Percentiles rank a stretch among this genome's conserved stretches.
These are phyloP conservation scores for Eimeria praecox DNA, from an alignment of 169 alveolate species.

Conservation along the genomic window DNA sequence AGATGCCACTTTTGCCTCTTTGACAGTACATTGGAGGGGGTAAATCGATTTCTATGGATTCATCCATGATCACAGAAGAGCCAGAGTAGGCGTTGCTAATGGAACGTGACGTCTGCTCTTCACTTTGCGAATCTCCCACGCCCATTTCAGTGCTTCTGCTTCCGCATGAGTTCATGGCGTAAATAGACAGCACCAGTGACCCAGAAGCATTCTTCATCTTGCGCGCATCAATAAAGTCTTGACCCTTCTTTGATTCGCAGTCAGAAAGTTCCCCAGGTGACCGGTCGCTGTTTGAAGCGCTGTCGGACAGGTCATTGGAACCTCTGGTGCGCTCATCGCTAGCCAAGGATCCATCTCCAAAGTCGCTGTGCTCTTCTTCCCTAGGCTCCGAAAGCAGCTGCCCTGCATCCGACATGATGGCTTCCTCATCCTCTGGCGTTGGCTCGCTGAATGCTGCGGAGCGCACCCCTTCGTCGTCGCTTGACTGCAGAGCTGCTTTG, in stretches of 20 bases:
- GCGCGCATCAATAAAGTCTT: not conserved
- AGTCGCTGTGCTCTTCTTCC: conserved; percentile 27
- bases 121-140: not conserved
- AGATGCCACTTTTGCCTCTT: conserved; percentile 30
- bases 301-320: conserved; percentile 25
- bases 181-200: conserved; percentile 36
- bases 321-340: conserved; percentile 56
- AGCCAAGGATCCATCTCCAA: conserved; percentile 35
- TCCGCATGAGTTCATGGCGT: conserved; percentile 42
- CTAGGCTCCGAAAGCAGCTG: not conserved
- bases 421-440: conserved; percentile 50
- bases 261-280: conserved; percentile 47
- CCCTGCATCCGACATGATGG: conserved; percentile 3
- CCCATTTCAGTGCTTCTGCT: conserved; percentile 69
- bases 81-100: conserved; percentile 21
- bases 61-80: conserved; percentile 1
- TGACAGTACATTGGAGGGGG: conserved; percentile 63
- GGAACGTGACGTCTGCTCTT: conserved; percentile 48
- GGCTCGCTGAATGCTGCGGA: conserved; percentile 23
- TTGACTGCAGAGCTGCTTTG: conserved; percentile 24
- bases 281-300: conserved; percentile 57
- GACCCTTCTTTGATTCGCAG: not conserved
- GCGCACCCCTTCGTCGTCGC: conserved; percentile 49
- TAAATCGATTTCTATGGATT: not conserved
- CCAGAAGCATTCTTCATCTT: not conserved